Percentiles rank a stretch among this genome's conserved stretches.
These are phyloP conservation scores for Penicillium paneum DNA, from an alignment of 2,329 filamentous ascomycete genomes.

Conservation along the genomic window DNA sequence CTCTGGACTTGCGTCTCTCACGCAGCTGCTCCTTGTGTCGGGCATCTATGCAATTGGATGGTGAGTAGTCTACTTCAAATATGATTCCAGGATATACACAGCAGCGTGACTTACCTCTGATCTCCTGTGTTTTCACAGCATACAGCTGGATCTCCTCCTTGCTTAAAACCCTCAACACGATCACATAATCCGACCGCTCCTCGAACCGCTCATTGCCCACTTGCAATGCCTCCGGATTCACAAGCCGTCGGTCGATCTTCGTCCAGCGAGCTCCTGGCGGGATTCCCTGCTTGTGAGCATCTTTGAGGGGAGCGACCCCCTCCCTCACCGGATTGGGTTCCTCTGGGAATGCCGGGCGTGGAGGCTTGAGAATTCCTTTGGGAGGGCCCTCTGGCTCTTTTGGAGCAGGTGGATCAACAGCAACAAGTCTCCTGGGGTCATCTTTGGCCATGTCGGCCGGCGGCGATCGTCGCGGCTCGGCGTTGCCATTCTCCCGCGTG, in stretches of 20 bases:
- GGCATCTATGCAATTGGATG: slow-evolving; percentile 27
- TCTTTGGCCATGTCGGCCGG: slow-evolving; percentile 19
- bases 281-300: slow-evolving; percentile 70
- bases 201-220: slow-evolving; percentile 88
- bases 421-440: slow-evolving; percentile 24
- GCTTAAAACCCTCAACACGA: slow-evolving; percentile 80
- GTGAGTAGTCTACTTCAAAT: slow-evolving; percentile 3
- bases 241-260: slow-evolving; percentile 81
- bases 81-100: background rate
- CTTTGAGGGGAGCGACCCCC: slow-evolving; percentile 90
- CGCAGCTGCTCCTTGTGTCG: slow-evolving; percentile 38
- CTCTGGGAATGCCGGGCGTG: slow-evolving; percentile 80
- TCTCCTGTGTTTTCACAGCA: slow-evolving; percentile 73
- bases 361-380: slow-evolving; percentile 82
- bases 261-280: slow-evolving; percentile 84
- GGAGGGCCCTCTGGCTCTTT: slow-evolving; percentile 63
- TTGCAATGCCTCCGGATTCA: slow-evolving; percentile 84
- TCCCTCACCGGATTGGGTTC: slow-evolving; percentile 79
- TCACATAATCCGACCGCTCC: slow-evolving; percentile 88
- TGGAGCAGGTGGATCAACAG: slow-evolving; percentile 24
- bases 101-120: slow-evolving; percentile 62
- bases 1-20: slow-evolving; percentile 41
- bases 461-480: slow-evolving; percentile 20
- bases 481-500: slow-evolving; percentile 15
- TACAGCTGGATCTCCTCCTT: slow-evolving; percentile 89